Percentiles rank a stretch among this genome's conserved stretches.
Evolutionary conservation across 1,139 yeast species (phyloP).

Genomic region (Blastobotrys aristatus): DNA sequence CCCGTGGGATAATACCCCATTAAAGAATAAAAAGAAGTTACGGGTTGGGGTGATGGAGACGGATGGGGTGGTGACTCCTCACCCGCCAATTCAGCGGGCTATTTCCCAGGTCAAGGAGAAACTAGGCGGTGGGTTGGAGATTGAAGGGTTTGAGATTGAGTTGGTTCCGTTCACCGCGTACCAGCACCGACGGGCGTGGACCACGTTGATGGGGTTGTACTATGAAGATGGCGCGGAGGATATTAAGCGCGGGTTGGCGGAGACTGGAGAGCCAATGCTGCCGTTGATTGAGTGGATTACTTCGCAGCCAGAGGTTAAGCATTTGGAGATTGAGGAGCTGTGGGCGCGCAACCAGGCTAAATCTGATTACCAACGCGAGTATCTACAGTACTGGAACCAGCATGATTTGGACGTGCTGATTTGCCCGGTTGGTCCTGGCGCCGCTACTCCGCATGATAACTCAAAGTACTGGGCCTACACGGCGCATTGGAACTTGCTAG

Average conservation of each 20-base stretch:
- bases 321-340: slow-evolving; percentile 30
- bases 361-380: slow-evolving; percentile 32
- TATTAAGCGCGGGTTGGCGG: slow-evolving; percentile 28
- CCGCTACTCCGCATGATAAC: slow-evolving; percentile 63
- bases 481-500: slow-evolving; percentile 52
- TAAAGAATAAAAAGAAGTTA: slow-evolving; percentile 12
- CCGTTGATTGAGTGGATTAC: slow-evolving; percentile 28
- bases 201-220: slow-evolving; percentile 40
- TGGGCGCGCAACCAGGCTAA: slow-evolving; percentile 36
- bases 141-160: slow-evolving; percentile 31
- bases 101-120: slow-evolving; percentile 32
- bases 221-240: slow-evolving; percentile 47
- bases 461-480: slow-evolving; percentile 66
- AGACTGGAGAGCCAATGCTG: slow-evolving; percentile 45
- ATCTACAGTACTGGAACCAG: slow-evolving; percentile 39
- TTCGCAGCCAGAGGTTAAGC: slow-evolving; percentile 20
- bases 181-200: slow-evolving; percentile 35
- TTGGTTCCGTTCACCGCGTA: slow-evolving; percentile 44
- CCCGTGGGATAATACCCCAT: slow-evolving; percentile 42
- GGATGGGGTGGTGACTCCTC: slow-evolving; percentile 32
- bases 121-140: slow-evolving; percentile 28
- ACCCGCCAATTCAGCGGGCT: slow-evolving; percentile 49
- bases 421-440: slow-evolving; percentile 64
- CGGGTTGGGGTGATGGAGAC: slow-evolving; percentile 17
- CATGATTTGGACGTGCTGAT: slow-evolving; percentile 63